A percentile compares a stretch with the other conserved stretches of the same genome.
phyloP scores from a whole-genome alignment of 2,329 filamentous ascomycete species.

The Xylaria sp. region DNA sequence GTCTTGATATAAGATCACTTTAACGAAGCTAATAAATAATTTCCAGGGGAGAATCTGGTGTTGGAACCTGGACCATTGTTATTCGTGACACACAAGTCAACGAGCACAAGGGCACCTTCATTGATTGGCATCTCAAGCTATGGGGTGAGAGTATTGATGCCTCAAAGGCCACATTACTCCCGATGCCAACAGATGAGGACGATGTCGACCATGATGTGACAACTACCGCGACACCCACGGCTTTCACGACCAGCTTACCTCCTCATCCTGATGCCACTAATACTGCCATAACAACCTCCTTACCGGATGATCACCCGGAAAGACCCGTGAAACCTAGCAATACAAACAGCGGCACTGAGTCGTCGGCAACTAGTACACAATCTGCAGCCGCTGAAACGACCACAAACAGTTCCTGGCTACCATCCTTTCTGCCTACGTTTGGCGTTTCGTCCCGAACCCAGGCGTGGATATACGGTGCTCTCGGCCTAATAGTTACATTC shows the following conservation, averaged over 20 bases:
- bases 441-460: constrained; percentile 88
- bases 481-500: constrained; percentile 87
- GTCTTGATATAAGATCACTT: constrained; percentile 47
- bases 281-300: constrained; percentile 54
- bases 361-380: constrained; percentile 44
- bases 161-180: constrained; percentile 76
- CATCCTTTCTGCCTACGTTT: constrained; percentile 90
- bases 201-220: constrained; percentile 82
- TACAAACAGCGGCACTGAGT: constrained; percentile 48
- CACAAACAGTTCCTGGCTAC: constrained; percentile 74
- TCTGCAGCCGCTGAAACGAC: constrained; percentile 49
- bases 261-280: constrained; percentile 57
- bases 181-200: constrained; percentile 84
- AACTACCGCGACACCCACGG: constrained; percentile 68
- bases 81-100: constrained; percentile 88
- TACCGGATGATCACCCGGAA: constrained; percentile 72
- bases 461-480: constrained; percentile 90
- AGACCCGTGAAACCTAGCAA: constrained; percentile 65
- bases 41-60: constrained; percentile 82
- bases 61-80: constrained; percentile 91
- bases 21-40: constrained; percentile 29
- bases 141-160: constrained; percentile 91
- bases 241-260: constrained; percentile 71
- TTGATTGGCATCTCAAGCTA: constrained; percentile 92
- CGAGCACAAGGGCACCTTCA: constrained; percentile 78